Base-by-base conservation (phyloP, 164 flowering plant genomes). In the Hamamelis virginiana region DNA sequence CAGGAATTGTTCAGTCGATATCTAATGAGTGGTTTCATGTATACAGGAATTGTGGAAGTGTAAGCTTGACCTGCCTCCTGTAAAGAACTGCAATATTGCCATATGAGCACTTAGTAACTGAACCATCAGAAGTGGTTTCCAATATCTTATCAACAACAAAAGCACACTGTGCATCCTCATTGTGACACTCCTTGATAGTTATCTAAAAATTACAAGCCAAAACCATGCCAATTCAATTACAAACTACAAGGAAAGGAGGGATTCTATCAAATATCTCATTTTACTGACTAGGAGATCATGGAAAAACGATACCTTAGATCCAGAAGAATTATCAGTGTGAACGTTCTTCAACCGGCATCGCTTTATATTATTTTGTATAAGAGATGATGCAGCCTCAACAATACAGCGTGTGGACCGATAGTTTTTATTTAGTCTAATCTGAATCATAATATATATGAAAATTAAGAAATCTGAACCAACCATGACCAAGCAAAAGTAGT, bases 371-470 rank as follows among this genome's bases (percentile, higher is more conserved):
- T 91, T 79, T 76, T 72, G 80, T 69, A 94, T 94, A 64, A 94
- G 88, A 82, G 80, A 81, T 65, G 96, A 87, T 62, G 98, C 97
- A 72, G 98, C 98, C 70, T 94, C 97, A 61, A 94, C 89, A 66
- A 94, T 94, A 69, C 81, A 88, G 44, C 95, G 86, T 12, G 98
- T 91, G 65, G 98, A 94, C 44, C 98, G 87, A 74, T 94, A 94
- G 81, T 94, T 94, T 82, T 78, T 87, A 53, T 70, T 80, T 68
- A 94, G 81, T 76, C 94, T 80, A 59, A 94, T 72, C 98, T 94
- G 85, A 51, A 77, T 18, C 61, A 75, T 23, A 52, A 78, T 28
- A 64, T 47, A 46, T 13, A 8, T 47, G 45, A 65, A 19, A 41
- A 43, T 55, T 33, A 33, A 33, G 6, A 2, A 33, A 44, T 21